Evolutionary conservation across 169 alveolate species (phyloP).

Genomic region (Plasmodium knowlesi): DNA sequence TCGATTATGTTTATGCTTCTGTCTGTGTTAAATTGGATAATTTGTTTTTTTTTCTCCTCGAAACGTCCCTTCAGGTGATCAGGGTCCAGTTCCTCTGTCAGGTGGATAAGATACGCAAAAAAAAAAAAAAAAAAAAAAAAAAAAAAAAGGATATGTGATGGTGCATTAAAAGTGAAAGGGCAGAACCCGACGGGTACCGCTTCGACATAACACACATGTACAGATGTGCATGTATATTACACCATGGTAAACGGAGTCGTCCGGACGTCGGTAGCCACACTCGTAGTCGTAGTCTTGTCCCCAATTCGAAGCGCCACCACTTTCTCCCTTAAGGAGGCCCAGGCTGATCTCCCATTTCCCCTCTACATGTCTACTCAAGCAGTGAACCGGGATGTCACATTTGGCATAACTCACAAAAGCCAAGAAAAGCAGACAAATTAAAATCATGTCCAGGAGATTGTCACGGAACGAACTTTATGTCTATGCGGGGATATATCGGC

Average conservation of each 20-base stretch:
- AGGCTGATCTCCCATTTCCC: conserved; percentile 62
- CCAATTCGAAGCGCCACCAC: background rate
- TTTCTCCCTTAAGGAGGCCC: conserved; percentile 33
- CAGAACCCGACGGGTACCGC: background rate
- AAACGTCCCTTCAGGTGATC: conserved; percentile 23
- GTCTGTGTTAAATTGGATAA: conserved; percentile 43
- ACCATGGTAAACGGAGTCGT: conserved; percentile 59
- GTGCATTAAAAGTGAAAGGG: background rate
- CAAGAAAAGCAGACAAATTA: background rate
- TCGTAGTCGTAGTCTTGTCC: conserved; percentile 39
- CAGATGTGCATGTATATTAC: conserved; percentile 24
- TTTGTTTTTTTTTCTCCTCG: conserved; percentile 13
- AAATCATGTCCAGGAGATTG: conserved; percentile 26
- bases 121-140: background rate
- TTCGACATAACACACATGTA: background rate
- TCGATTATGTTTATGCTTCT: conserved; percentile 45
- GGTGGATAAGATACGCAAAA: background rate
- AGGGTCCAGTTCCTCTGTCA: conserved; percentile 28
- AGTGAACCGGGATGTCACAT: conserved; percentile 75
- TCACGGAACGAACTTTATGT: background rate
- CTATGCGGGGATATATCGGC: background rate
- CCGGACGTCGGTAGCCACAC: conserved; percentile 71
- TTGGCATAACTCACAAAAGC: conserved; percentile 26
- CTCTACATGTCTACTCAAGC: conserved; percentile 70
- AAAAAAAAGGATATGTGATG: background rate